Percentiles rank a stretch among this genome's conserved stretches.
Conservation (phyloP, 805 yeast species). For the Pichia occidentalis region DNA sequence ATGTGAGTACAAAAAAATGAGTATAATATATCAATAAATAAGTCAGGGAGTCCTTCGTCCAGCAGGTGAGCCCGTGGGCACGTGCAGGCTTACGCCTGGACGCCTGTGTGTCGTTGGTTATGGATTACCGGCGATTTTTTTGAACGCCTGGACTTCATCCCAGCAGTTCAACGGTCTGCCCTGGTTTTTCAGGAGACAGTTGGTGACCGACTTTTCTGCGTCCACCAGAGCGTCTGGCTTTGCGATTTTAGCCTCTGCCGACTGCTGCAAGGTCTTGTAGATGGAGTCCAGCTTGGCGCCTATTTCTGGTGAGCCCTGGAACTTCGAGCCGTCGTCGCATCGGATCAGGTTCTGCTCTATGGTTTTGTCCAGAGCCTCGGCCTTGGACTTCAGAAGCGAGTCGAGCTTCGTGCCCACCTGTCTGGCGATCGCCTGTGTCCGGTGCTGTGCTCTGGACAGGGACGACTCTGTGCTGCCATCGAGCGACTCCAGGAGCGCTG, state of each 20-base stretch:
- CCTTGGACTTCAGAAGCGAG: conserved; percentile 46
- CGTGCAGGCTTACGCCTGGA: too few relatives aligned
- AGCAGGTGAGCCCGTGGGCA: too few relatives aligned
- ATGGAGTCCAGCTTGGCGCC: conserved; percentile 30
- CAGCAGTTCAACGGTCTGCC: conserved; percentile 73
- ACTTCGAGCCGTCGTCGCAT: conserved; percentile 27
- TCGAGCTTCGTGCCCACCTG: conserved; percentile 54
- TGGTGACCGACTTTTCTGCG: conserved; percentile 45
- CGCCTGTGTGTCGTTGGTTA: too few relatives aligned
- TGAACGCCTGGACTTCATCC: conserved; percentile 70
- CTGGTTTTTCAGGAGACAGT: conserved; percentile 56
- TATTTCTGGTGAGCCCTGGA: conserved; percentile 23
- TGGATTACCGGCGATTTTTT: conserved; percentile 38
- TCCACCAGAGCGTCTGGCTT: conserved; percentile 35
- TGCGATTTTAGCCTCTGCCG: conserved; percentile 26
- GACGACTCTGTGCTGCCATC: conserved; percentile 69
- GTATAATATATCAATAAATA: neutral
- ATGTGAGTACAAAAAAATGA: neutral
- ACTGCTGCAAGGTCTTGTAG: conserved; percentile 28
- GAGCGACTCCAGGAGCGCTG: conserved; percentile 77
- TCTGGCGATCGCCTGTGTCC: conserved; percentile 60
- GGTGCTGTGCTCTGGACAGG: conserved; percentile 53
- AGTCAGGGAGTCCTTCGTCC: too few relatives aligned
- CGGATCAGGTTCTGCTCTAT: conserved; percentile 34
- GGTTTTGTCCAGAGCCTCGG: conserved; percentile 46